phyloP scores from a whole-genome alignment of 495 filamentous ascomycete genomes.

The Aspergillus mulundensis region DNA sequence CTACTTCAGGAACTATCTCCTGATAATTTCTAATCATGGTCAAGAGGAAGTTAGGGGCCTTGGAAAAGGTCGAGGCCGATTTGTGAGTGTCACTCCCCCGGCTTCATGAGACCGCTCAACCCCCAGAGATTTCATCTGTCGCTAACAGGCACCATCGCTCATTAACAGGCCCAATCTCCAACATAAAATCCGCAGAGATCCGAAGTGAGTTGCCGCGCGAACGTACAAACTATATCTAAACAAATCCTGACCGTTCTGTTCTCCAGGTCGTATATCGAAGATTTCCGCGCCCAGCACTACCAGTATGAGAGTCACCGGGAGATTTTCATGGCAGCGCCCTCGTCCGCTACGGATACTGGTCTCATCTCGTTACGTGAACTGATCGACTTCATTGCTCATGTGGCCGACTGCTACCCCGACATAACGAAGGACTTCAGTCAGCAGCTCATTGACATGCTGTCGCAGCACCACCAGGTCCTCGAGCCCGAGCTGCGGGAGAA shows the following conservation, averaged over 20 bases:
- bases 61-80: constrained; percentile 94
- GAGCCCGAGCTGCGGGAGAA: constrained; percentile 85
- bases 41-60: constrained; percentile 81
- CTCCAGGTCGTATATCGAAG: constrained; percentile 71
- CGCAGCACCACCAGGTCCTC: constrained; percentile 73
- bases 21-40: constrained; percentile 49
- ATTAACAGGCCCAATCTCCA: constrained; percentile 68
- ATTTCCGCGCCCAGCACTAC: constrained; percentile 83
- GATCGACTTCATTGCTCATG: constrained; percentile 86
- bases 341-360: constrained; percentile 68
- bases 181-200: constrained; percentile 83
- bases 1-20: constrained; percentile 1
- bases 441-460: constrained; percentile 75
- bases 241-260: constrained; percentile 6
- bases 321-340: constrained; percentile 80
- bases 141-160: constrained; percentile 24
- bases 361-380: constrained; percentile 77
- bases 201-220: constrained; percentile 50
- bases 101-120: constrained; percentile 4
- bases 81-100: constrained; percentile 45
- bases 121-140: constrained; percentile 22
- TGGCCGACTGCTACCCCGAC: constrained; percentile 86
- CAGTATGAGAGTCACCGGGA: constrained; percentile 89
- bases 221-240: background rate
- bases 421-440: constrained; percentile 72